Evolutionary conservation across 805 yeast species (phyloP).

Genomic region (Starmerella apis): DNA sequence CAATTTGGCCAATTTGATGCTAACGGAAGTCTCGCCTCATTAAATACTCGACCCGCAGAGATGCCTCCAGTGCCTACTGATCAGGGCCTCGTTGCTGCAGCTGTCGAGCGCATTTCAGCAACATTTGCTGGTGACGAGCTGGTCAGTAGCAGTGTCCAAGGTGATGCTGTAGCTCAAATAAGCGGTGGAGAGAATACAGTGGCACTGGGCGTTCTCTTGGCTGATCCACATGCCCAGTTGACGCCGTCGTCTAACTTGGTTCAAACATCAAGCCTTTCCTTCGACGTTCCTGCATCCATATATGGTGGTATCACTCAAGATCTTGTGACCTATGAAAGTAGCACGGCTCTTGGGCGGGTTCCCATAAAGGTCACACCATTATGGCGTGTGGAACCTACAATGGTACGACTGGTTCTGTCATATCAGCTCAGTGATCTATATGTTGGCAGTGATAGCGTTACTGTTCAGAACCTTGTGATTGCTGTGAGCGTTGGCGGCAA

Average conservation of each 20-base stretch:
- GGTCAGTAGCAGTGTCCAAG: constrained; percentile 52
- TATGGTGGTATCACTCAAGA: constrained; percentile 39
- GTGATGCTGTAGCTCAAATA: constrained; percentile 57
- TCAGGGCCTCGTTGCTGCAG: constrained; percentile 51
- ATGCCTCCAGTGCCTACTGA: constrained; percentile 29
- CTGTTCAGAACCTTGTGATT: constrained; percentile 50
- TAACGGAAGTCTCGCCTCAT: constrained; percentile 25
- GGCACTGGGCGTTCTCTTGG: constrained; percentile 21
- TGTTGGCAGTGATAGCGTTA: constrained; percentile 33
- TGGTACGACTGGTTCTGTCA: constrained; percentile 74
- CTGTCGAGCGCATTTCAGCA: constrained; percentile 79
- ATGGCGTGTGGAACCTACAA: constrained; percentile 81
- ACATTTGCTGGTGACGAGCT: constrained; percentile 58
- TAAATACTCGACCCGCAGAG: constrained; percentile 20
- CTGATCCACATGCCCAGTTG: constrained; percentile 22
- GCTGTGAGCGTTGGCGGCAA: constrained; percentile 49
- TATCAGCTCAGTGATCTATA: constrained; percentile 47
- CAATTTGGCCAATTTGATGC: constrained; percentile 20
- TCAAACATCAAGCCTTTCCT: constrained; percentile 21
- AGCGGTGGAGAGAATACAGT: constrained; percentile 6
- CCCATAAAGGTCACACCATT: constrained; percentile 70
- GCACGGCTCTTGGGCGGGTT: constrained; percentile 34
- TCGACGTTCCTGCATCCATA: constrained; percentile 32
- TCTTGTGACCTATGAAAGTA: constrained; percentile 56
- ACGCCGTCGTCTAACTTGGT: constrained; percentile 20